phyloP scores from a whole-genome alignment of 31 red algal species.

The Odonthalia washingtoniensis region DNA sequence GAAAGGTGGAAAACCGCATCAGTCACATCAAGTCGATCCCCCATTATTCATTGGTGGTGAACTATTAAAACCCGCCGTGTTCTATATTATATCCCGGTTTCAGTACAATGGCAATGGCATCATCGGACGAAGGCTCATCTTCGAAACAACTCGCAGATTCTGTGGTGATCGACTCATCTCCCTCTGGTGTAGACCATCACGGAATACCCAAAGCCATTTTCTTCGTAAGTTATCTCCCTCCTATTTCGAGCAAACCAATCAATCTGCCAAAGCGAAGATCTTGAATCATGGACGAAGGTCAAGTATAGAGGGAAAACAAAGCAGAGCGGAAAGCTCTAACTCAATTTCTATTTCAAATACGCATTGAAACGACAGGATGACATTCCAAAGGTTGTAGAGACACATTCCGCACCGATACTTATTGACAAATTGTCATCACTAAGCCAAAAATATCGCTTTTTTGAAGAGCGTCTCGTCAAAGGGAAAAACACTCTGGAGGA shows the following conservation, averaged over 20 bases:
- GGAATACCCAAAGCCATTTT: conserved; percentile 81
- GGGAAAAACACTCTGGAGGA: conserved; percentile 61
- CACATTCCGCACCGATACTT: conserved; percentile 44
- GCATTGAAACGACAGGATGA: conserved; percentile 81
- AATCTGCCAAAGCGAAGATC: neutral
- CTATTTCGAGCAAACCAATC: neutral
- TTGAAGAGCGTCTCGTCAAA: conserved; percentile 73
- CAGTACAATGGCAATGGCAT: neutral
- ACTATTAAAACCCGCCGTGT: too few relatives aligned
- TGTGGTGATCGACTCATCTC: conserved; percentile 53
- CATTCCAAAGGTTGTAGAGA: conserved; percentile 52
- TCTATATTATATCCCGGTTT: too few relatives aligned
- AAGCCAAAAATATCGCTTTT: conserved; percentile 81
- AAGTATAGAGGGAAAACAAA: too few relatives aligned
- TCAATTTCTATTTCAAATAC: too few relatives aligned
- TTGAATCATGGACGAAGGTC: too few relatives aligned
- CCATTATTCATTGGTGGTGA: too few relatives aligned
- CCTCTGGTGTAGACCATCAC: conserved; percentile 63
- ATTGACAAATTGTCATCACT: conserved; percentile 70
- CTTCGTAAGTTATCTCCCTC: conserved; percentile 58
- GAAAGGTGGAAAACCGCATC: too few relatives aligned
- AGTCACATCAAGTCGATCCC: too few relatives aligned
- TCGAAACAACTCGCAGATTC: conserved; percentile 41
- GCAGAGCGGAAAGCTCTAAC: too few relatives aligned
- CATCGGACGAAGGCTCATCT: neutral